phyloP scores from a whole-genome alignment of 768 basidiomycete species.

The Naganishia kalamii region DNA sequence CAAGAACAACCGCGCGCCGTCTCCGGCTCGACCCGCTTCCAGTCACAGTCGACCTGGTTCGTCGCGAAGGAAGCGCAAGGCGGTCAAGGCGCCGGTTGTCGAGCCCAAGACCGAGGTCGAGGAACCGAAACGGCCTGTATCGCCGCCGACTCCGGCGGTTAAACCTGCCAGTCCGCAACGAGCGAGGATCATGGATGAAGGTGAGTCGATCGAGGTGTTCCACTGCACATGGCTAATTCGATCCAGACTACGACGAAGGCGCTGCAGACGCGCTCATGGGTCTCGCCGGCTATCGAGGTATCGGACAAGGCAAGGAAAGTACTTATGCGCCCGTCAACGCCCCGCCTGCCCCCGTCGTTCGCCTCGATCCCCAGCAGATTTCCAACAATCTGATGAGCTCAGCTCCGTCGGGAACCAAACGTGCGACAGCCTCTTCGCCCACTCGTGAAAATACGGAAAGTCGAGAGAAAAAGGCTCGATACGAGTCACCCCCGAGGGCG shows the following conservation, averaged over 20 bases:
- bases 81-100: constrained; percentile 15
- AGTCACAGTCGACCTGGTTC: constrained; percentile 18
- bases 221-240: constrained; percentile 1
- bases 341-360: not conserved
- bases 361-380: constrained; percentile 21
- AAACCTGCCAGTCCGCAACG: constrained; percentile 15
- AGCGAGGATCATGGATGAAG: constrained; percentile 68
- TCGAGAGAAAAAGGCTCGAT: constrained; percentile 13
- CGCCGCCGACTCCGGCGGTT: not conserved
- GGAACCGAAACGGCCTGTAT: constrained; percentile 8
- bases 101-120: constrained; percentile 18
- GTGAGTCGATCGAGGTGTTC: constrained; percentile 27
- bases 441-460: not conserved
- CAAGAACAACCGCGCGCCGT: constrained; percentile 3
- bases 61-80: constrained; percentile 29
- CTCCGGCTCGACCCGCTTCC: constrained; percentile 13
- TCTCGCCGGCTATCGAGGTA: constrained; percentile 51
- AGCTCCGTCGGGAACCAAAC: constrained; percentile 1
- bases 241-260: constrained; percentile 79
- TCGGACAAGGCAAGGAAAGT: constrained; percentile 2
- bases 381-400: not conserved
- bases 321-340: not conserved
- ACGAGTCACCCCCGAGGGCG: constrained; percentile 4
- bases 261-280: constrained; percentile 79
- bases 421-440: not conserved